These are phyloP conservation scores for Microcos paniculata DNA, from an alignment of 345 rosid genomes.

Conservation along the genomic window DNA sequence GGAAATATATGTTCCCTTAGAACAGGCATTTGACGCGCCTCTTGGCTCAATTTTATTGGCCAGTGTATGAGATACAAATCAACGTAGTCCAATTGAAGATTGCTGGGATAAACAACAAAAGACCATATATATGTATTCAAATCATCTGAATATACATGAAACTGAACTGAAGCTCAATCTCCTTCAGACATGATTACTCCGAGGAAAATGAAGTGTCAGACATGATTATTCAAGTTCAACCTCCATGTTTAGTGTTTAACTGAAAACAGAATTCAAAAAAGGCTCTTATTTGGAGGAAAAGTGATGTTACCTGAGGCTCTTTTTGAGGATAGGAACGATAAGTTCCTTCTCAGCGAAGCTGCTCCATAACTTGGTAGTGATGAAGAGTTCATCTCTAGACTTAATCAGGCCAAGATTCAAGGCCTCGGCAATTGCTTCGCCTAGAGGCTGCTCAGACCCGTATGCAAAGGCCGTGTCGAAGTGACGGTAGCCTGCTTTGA, in stretches of 20 bases:
- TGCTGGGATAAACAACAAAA: conserved; percentile 17
- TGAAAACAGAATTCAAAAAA: no score
- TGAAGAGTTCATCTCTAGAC: background rate
- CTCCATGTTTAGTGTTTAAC: no score
- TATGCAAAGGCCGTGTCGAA: no score
- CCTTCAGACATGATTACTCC: no score
- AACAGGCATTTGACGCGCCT: conserved; percentile 8
- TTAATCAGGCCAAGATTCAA: background rate
- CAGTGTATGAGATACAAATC: conserved; percentile 38
- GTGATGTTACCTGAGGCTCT: background rate
- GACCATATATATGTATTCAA: background rate
- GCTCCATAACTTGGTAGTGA: no score
- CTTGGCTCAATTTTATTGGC: conserved; percentile 27
- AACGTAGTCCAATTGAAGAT: conserved; percentile 32
- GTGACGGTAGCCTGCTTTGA: no score
- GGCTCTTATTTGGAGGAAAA: no score
- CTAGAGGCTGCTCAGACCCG: background rate
- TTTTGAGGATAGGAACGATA: background rate
- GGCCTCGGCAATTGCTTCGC: background rate
- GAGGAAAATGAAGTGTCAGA: no score
- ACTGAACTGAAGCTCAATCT: no score
- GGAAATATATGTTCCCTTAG: conserved; percentile 15
- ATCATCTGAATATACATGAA: no score
- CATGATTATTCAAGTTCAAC: no score
- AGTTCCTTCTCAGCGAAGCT: background rate